A percentile compares a stretch with the other conserved stretches of the same genome.
These are phyloP conservation scores for Metschnikowia gelsemii DNA, from an alignment of 805 yeast species.

Conservation along the genomic window DNA sequence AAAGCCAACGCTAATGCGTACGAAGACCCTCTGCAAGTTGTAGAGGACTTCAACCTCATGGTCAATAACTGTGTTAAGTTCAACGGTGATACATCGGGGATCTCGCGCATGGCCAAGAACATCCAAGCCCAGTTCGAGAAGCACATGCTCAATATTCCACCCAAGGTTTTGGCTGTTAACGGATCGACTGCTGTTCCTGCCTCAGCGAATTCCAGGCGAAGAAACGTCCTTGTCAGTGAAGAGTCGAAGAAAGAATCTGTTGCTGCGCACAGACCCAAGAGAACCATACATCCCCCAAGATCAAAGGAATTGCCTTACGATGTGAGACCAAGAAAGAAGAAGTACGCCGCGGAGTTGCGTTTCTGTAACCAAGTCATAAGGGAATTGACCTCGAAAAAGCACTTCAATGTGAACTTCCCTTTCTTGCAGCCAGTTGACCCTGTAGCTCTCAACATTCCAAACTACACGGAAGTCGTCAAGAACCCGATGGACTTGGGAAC, in stretches of 20 bases:
- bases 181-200: constrained; percentile 15
- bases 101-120: constrained; percentile 88
- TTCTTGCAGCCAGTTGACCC: constrained; percentile 94
- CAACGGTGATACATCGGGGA: constrained; percentile 80
- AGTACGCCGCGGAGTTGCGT: constrained; percentile 82
- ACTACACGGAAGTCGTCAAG: constrained; percentile 81
- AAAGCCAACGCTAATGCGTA: constrained; percentile 72
- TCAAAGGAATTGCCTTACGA: constrained; percentile 92
- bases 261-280: constrained; percentile 84
- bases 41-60: constrained; percentile 79
- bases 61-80: constrained; percentile 78
- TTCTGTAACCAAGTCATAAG: constrained; percentile 80
- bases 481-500: constrained; percentile 96
- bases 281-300: constrained; percentile 95
- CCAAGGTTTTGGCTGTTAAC: constrained; percentile 38
- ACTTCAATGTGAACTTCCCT: constrained; percentile 83
- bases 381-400: constrained; percentile 80
- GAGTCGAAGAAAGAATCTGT: constrained; percentile 63
- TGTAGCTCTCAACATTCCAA: constrained; percentile 88
- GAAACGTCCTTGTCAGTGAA: constrained; percentile 23
- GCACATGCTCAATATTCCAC: constrained; percentile 89
- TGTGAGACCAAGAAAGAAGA: constrained; percentile 86
- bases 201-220: constrained; percentile 20
- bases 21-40: constrained; percentile 63
- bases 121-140: constrained; percentile 91